Evolutionary conservation across 257 asterid genomes (phyloP), one percentile per base, ranked within the genome.

Genomic region (Avicennia marina): DNA sequence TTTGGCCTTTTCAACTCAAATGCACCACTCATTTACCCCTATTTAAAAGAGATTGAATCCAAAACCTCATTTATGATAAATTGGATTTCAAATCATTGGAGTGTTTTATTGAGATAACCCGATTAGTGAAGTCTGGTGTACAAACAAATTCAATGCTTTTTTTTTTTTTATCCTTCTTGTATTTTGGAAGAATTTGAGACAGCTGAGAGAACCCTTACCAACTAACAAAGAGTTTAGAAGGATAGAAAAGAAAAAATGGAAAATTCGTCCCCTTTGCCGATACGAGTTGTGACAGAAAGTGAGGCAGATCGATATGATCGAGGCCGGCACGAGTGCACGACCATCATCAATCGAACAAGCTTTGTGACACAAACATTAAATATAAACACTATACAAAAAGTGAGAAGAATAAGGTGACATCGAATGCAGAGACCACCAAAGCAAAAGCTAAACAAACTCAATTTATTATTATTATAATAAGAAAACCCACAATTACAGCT

Each of bases 281-380:
- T 1, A 22, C 18, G 49, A 43, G 24, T 19, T 33, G 42, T 44
- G 38, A 32, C 16, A 54, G 34, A 46, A 16, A 39, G 43, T 18
- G 69, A 33, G 81, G 64, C 73, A 54, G 62, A 48, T 74, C 70
- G 81, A 69, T 64, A 57, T 27, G 15, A 72, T 71, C 74, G 75
- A 79, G 82, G 84, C 60, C 62, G 78, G 65, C 77, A 72, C 57
- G 80, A 62, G n/a, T n/a, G n/a, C n/a, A n/a, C n/a, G n/a, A n/a
- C n/a, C 73, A 60, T 58, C 7, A 58, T 48, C 47, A 56, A 61
- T 43, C 52, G 18, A 46, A 60, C 55, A 24, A 47, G 33, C 40
- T 42, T 41, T 40, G 34, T 12, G 25, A 33, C 11, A 31, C 4
- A 33, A 31, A 27, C 12, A 15, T 26, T 7, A 19, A 51, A 20